Percentiles rank a stretch among this genome's conserved stretches.
Evolutionary conservation across 441 rosid species (phyloP).

Genomic region (Pelargonium citronellum): DNA sequence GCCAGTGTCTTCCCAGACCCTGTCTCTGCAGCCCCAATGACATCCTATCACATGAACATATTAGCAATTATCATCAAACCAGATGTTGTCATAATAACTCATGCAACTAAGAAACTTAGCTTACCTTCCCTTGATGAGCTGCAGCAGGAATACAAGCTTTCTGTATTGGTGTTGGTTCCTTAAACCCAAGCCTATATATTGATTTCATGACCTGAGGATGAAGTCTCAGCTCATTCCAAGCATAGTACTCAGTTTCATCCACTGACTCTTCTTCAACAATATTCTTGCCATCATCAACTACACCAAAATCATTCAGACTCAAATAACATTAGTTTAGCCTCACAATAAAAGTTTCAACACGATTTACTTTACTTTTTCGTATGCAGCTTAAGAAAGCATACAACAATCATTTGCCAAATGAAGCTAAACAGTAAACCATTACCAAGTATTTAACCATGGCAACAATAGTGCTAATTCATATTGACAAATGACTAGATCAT

Average conservation of each 20-base stretch:
- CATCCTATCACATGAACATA: slow-evolving; percentile 55
- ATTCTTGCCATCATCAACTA: slow-evolving; percentile 34
- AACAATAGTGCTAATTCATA: not conserved
- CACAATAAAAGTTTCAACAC: not conserved
- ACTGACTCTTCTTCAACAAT: slow-evolving; percentile 38
- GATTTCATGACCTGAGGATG: slow-evolving; percentile 77
- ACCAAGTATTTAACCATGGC: not conserved
- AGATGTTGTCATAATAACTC: slow-evolving; percentile 8
- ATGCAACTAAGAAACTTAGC: slow-evolving; percentile 21
- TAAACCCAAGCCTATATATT: slow-evolving; percentile 65
- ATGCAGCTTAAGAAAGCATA: not conserved
- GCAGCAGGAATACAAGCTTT: slow-evolving; percentile 84
- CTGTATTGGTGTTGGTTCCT: slow-evolving; percentile 87
- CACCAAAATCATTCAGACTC: slow-evolving; percentile 6
- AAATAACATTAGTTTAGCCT: not conserved
- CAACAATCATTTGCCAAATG: not conserved
- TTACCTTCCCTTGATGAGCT: slow-evolving; percentile 92
- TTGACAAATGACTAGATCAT: not conserved
- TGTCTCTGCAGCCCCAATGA: slow-evolving; percentile 94
- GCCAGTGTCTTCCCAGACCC: slow-evolving; percentile 99
- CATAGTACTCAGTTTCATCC: slow-evolving; percentile 55
- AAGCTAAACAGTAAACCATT: not conserved
- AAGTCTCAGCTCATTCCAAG: slow-evolving; percentile 79
- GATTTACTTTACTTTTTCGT: not conserved
- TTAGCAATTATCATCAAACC: slow-evolving; percentile 14